phyloP scores from a whole-genome alignment of 2,329 filamentous ascomycete genomes.

The Penicillium sp. region DNA sequence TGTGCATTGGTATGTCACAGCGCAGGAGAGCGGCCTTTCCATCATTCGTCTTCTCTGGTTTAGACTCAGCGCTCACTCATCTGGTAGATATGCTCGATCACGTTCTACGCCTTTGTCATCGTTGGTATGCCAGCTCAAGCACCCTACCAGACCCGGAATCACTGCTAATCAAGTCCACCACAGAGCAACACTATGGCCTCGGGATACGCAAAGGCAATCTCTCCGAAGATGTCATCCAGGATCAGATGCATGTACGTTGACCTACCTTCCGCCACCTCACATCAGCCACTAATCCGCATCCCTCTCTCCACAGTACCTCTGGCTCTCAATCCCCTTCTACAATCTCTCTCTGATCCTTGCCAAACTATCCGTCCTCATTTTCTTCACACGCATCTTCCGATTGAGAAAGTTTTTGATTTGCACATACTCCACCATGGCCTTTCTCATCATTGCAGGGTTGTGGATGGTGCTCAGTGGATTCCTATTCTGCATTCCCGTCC shows the following conservation, averaged over 20 bases:
- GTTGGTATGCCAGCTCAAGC: conserved; percentile 11
- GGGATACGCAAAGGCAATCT: conserved; percentile 7
- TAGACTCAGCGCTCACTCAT: neutral
- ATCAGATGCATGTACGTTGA: conserved; percentile 27
- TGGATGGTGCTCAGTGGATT: conserved; percentile 33
- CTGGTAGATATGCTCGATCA: conserved; percentile 6
- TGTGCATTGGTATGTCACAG: conserved; percentile 21
- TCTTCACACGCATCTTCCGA: conserved; percentile 36
- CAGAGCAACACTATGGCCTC: conserved; percentile 27
- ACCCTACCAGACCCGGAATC: neutral
- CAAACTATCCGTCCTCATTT: conserved; percentile 35
- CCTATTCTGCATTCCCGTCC: conserved; percentile 30
- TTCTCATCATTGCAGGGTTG: conserved; percentile 24
- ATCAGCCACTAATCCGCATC: neutral
- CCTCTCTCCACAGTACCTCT: conserved; percentile 25
- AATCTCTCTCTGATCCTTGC: conserved; percentile 34
- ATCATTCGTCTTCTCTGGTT: neutral
- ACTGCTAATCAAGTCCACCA: conserved; percentile 1
- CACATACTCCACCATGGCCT: conserved; percentile 18
- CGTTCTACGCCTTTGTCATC: conserved; percentile 14
- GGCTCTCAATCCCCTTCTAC: conserved; percentile 38
- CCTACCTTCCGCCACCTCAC: neutral
- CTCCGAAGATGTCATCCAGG: conserved; percentile 6
- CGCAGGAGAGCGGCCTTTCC: neutral
- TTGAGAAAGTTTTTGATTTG: conserved; percentile 20